Evolutionary conservation across 352 stramenopile species (phyloP).

Genomic region (Pythium scleroteichum): DNA sequence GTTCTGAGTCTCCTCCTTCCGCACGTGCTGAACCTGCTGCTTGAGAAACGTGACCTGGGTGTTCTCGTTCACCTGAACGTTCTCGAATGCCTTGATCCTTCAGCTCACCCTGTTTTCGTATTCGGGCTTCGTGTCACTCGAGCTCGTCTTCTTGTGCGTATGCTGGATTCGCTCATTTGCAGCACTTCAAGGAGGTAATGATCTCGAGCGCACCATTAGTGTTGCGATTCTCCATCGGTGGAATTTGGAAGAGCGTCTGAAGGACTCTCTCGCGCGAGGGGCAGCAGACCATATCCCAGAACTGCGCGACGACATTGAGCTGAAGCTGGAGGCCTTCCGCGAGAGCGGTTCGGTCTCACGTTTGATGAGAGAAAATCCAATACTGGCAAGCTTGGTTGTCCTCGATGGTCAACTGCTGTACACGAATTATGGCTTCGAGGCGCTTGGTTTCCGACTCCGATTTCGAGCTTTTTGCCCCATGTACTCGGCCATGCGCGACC

Average conservation of each 20-base stretch:
- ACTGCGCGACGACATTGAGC: too few relatives aligned
- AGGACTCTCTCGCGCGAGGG: too few relatives aligned
- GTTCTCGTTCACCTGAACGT: too few relatives aligned
- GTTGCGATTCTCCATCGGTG: background rate
- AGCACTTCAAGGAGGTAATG: background rate
- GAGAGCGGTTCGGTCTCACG: too few relatives aligned
- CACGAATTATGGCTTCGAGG: slow-evolving; percentile 12
- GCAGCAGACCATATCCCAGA: too few relatives aligned
- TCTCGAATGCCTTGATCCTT: too few relatives aligned
- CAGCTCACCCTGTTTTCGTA: too few relatives aligned
- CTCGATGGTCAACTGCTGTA: slow-evolving; percentile 33
- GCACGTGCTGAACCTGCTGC: background rate
- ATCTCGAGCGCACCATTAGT: background rate
- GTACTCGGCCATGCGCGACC: slow-evolving; percentile 27
- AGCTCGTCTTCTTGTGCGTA: background rate
- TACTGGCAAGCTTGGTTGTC: slow-evolving; percentile 35
- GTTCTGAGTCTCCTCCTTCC: too few relatives aligned
- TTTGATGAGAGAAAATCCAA: slow-evolving; percentile 29
- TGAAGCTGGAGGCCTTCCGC: too few relatives aligned
- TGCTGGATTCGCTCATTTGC: slow-evolving; percentile 7
- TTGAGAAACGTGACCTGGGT: too few relatives aligned
- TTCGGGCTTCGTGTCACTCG: background rate
- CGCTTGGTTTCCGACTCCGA: too few relatives aligned
- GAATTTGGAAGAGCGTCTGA: background rate
- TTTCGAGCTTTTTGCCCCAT: slow-evolving; percentile 31